Conservation (phyloP, 1,139 yeast genomes). For the Pichia sp. region DNA sequence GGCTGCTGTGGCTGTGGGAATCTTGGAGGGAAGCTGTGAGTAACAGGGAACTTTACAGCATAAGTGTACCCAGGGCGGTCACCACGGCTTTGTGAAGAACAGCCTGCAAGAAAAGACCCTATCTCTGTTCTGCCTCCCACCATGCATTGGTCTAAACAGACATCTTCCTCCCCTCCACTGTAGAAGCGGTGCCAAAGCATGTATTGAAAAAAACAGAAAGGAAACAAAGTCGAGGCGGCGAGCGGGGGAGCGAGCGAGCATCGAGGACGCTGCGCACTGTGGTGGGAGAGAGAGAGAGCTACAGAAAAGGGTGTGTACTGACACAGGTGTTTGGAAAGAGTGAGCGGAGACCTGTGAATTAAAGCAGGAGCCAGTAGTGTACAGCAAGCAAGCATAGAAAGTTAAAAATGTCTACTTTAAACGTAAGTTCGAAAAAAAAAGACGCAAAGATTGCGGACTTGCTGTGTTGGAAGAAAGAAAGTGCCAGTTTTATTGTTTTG, state of each 20-base stretch:
- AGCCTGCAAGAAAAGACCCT: too few species aligned
- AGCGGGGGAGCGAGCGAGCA: conserved; percentile 1
- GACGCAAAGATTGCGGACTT: background rate
- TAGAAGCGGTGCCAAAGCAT: background rate
- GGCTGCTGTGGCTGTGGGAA: background rate
- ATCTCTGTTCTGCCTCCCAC: too few species aligned
- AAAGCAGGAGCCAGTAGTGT: too few species aligned
- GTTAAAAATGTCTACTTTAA: conserved; percentile 43
- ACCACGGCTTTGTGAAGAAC: too few species aligned
- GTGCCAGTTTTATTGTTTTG: too few species aligned
- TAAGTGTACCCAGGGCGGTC: too few species aligned
- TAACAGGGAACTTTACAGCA: background rate
- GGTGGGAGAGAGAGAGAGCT: background rate
- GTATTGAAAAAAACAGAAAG: background rate
- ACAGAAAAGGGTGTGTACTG: background rate
- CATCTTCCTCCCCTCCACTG: too few species aligned
- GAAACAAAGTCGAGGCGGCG: background rate
- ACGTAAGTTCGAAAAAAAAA: conserved; percentile 28
- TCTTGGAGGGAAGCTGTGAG: background rate
- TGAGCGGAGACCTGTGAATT: background rate
- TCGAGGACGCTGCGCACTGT: background rate
- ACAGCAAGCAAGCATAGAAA: background rate
- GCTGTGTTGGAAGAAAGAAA: too few species aligned
- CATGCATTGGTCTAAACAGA: too few species aligned
- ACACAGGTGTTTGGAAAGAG: background rate